Percentiles rank a stretch among this genome's conserved stretches.
phyloP scores from a whole-genome alignment of 441 rosid genomes.

The Euphorbia corollata region DNA sequence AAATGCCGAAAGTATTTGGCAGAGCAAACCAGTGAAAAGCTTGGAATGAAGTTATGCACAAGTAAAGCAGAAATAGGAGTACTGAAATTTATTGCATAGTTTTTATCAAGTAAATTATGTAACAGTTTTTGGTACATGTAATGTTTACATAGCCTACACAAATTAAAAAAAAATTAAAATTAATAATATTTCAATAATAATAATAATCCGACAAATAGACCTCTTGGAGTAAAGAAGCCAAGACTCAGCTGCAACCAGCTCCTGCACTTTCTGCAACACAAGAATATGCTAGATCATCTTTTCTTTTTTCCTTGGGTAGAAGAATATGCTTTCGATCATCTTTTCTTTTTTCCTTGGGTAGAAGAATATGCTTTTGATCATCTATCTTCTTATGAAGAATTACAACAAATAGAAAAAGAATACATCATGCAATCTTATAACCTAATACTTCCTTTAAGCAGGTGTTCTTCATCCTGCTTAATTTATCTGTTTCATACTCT shows the following conservation, averaged over 20 bases:
- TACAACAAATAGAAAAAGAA: slow-evolving; percentile 19
- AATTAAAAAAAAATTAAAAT: neutral
- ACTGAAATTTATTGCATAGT: neutral
- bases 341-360: neutral
- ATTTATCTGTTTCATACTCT: slow-evolving; percentile 18
- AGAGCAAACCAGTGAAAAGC: slow-evolving; percentile 11
- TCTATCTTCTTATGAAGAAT: neutral
- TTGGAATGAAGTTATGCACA: neutral
- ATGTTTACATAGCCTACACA: slow-evolving; percentile 13
- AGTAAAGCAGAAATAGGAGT: neutral
- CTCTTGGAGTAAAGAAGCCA: slow-evolving; percentile 9
- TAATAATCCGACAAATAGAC: slow-evolving; percentile 15
- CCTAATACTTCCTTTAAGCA: slow-evolving; percentile 22
- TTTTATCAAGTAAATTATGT: slow-evolving; percentile 15
- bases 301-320: neutral
- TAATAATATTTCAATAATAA: neutral
- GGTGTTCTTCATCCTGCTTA: slow-evolving; percentile 29
- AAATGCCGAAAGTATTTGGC: slow-evolving; percentile 22
- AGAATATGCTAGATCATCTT: slow-evolving; percentile 4
- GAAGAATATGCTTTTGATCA: slow-evolving; percentile 3
- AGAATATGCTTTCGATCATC: slow-evolving; percentile 5
- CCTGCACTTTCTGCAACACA: slow-evolving; percentile 14
- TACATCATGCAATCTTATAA: slow-evolving; percentile 20
- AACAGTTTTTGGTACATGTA: slow-evolving; percentile 20
- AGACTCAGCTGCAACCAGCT: slow-evolving; percentile 5